These are phyloP conservation scores for Saccharomyces paradoxus DNA, from an alignment of 805 yeast species.

Conservation along the genomic window DNA sequence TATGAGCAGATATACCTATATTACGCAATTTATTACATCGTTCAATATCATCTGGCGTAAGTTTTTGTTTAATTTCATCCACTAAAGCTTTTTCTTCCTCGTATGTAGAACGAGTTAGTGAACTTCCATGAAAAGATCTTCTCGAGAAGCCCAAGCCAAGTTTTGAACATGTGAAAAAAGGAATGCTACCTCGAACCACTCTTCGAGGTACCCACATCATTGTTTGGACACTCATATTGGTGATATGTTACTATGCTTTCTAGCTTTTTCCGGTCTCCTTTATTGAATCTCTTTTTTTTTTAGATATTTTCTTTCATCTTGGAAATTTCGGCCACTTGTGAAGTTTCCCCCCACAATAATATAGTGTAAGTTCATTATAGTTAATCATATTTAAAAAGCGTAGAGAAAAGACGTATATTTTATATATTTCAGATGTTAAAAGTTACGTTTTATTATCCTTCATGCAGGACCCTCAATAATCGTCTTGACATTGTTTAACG, in stretches of 20 bases:
- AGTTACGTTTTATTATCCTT: background rate
- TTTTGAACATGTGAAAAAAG: background rate
- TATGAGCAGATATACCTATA: slow-evolving; percentile 96
- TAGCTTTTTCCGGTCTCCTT: background rate
- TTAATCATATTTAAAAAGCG: no score
- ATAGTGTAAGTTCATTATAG: background rate
- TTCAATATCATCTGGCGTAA: slow-evolving; percentile 45
- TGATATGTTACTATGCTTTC: background rate
- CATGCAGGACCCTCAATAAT: slow-evolving; percentile 66
- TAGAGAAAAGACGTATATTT: no score
- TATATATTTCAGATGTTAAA: no score
- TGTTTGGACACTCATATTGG: background rate
- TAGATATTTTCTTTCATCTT: background rate
- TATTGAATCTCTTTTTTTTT: background rate
- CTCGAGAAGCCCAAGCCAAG: background rate
- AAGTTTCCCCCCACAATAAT: background rate
- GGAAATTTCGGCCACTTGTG: background rate
- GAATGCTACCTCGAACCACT: background rate
- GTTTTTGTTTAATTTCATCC: slow-evolving; percentile 43
- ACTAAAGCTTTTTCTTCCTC: slow-evolving; percentile 68
- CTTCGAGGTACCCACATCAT: background rate
- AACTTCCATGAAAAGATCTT: slow-evolving; percentile 11
- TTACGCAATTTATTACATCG: slow-evolving; percentile 65
- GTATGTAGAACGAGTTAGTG: slow-evolving; percentile 34
- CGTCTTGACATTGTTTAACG: slow-evolving; percentile 62